Evolutionary conservation across 1,284 basidiomycete species (phyloP).

Genomic region (Rhodotorula sp.): DNA sequence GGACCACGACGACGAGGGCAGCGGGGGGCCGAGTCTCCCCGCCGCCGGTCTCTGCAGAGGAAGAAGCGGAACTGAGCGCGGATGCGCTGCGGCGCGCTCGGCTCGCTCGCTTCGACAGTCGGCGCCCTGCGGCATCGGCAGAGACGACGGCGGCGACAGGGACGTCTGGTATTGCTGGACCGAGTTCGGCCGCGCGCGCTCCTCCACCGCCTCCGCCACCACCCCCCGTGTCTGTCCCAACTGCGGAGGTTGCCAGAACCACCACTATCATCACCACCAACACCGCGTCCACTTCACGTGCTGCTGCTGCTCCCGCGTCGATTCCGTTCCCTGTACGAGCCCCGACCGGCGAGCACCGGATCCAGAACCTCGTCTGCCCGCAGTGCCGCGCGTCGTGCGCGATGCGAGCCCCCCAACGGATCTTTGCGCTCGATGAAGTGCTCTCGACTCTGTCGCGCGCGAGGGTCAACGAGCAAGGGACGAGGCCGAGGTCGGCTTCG

Average conservation of each 20-base stretch:
- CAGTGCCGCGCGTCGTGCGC: conserved; percentile 30
- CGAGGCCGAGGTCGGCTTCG: background rate
- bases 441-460: conserved; percentile 1
- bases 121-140: background rate
- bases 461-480: conserved; percentile 1
- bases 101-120: conserved; percentile 15
- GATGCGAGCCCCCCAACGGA: conserved; percentile 14
- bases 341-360: conserved; percentile 25
- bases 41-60: background rate
- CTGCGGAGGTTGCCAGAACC: too few species aligned
- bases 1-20: background rate
- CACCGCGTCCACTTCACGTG: background rate
- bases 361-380: conserved; percentile 36
- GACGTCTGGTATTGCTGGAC: background rate
- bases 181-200: background rate
- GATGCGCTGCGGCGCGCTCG: conserved; percentile 17
- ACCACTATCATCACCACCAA: background rate
- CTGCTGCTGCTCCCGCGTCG: background rate
- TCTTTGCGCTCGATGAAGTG: conserved; percentile 35
- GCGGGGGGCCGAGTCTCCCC: background rate
- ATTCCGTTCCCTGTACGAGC: background rate
- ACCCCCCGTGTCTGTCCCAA: too few species aligned
- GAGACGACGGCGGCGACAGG: background rate
- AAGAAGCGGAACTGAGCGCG: background rate
- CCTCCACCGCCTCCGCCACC: background rate